These are phyloP conservation scores for Sarocladium strictum DNA, from an alignment of 2,329 filamentous ascomycete genomes.

Conservation along the genomic window DNA sequence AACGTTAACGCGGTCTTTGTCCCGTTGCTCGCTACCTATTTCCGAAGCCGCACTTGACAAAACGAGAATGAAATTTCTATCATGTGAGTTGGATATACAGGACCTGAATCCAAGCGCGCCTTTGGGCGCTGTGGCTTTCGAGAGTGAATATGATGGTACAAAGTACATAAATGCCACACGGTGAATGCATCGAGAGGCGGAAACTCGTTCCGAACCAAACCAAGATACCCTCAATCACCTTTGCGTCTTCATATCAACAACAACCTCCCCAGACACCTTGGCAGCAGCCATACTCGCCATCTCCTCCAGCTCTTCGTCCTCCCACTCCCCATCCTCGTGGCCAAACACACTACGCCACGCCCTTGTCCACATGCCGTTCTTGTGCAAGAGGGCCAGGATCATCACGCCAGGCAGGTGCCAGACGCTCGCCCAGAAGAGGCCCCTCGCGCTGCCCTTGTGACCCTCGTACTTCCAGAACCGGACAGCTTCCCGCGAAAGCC, in stretches of 20 bases:
- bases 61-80: not conserved
- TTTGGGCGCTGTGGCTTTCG: not conserved
- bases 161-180: not conserved
- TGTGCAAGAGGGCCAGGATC: conserved; percentile 84
- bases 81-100: not conserved
- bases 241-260: conserved; percentile 9
- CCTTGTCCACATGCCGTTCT: conserved; percentile 85
- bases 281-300: conserved; percentile 32
- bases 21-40: no score
- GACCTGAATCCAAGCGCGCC: not conserved
- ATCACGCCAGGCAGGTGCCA: conserved; percentile 91
- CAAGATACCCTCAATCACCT: no score
- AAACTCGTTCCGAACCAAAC: no score
- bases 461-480: conserved; percentile 77
- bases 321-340: conserved; percentile 46
- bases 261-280: conserved; percentile 16
- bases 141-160: conserved; percentile 1
- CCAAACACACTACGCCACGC: conserved; percentile 68
- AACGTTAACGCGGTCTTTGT: no score
- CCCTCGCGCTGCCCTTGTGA: conserved; percentile 71
- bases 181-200: not conserved
- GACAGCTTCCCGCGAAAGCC: conserved; percentile 76
- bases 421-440: conserved; percentile 94
- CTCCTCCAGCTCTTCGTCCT: conserved; percentile 52
- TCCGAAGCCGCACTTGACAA: no score